Conservation (phyloP, 106 monocot species). For the Vanilla planifolia region DNA sequence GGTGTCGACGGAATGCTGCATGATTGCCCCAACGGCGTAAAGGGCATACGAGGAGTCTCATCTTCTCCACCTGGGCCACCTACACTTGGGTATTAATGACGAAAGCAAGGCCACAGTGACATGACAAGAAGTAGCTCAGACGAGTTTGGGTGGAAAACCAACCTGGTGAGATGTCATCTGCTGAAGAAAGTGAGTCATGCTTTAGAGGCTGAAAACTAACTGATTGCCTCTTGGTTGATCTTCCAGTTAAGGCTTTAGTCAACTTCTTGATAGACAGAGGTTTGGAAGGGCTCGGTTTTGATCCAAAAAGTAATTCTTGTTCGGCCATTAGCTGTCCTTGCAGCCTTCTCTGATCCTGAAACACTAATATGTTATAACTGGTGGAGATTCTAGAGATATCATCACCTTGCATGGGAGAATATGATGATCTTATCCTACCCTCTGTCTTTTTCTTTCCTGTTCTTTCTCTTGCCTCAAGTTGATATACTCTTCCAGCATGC, state of each 20-base stretch:
- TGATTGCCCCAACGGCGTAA: conserved; percentile 17
- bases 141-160: too few relatives aligned
- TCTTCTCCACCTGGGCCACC: conserved; percentile 11
- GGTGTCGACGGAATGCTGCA: conserved; percentile 16
- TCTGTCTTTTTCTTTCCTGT: conserved; percentile 55
- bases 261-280: conserved; percentile 18
- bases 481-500: conserved; percentile 73
- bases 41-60: conserved; percentile 25
- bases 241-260: conserved; percentile 7
- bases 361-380: background rate
- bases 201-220: conserved; percentile 9
- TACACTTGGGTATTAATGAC: background rate
- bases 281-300: conserved; percentile 28
- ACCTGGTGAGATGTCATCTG: too few relatives aligned
- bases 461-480: conserved; percentile 67
- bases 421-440: conserved; percentile 20
- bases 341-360: conserved; percentile 60
- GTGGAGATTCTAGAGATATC: background rate
- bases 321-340: conserved; percentile 42
- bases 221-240: conserved; percentile 13
- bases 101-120: background rate
- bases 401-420: background rate
- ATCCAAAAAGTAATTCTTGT: conserved; percentile 29
- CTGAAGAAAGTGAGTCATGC: conserved; percentile 4
- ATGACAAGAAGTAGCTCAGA: background rate